Base-by-base conservation (phyloP, 1,284 basidiomycete genomes). In the Psilocybe mexicana region DNA sequence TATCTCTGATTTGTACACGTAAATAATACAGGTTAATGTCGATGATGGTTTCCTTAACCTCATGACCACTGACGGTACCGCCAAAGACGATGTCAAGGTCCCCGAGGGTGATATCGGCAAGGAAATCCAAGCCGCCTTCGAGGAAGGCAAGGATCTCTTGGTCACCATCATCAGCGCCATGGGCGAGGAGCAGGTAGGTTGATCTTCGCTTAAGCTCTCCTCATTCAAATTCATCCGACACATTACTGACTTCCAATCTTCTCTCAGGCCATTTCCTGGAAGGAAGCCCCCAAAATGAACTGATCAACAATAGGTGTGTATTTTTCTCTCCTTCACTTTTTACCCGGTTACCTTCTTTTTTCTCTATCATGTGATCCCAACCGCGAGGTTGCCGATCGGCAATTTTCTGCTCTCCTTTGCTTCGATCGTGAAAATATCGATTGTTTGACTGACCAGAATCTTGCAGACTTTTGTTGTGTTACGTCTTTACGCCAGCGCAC, bases 81-180 rank as follows among this genome's bases (percentile, higher is more conserved):
- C 91, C 72, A 99, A 99, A 84, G 94, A 98, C 74, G 96, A 99
- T 78, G 93, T 99, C 77, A 92, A 89, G 75, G 76, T 98, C 66
- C 97, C 96, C 54, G 96, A 98, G 61, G 79, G 84, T 60, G 90
- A 94, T 14, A 66, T 98, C 54, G 96, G 96, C 66, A 79, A 82
- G 60, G 77, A 90, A 66, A 95, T 99, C 68, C 65, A 81, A 70
- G 63, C 62, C 30, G 87, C 75, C 48, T 98, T 97, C 72, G 92
- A 97, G 0, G 88, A 83, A 0, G 94, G 92, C 75, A 94, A 95
- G 79, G 94, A 96, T 67, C 77, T 93, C 61, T 75, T 93, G 66
- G 86, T 97, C 76, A 96, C 94, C 72, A 90, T 98, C 73, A 83
- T 96, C 74, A 80, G 86, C 65, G 91, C 96, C 72, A 97, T 98